Percentiles rank a stretch among this genome's conserved stretches.
Evolutionary conservation across 2,329 filamentous ascomycete genomes (phyloP).

Genomic region (Lachnellula occidentalis): DNA sequence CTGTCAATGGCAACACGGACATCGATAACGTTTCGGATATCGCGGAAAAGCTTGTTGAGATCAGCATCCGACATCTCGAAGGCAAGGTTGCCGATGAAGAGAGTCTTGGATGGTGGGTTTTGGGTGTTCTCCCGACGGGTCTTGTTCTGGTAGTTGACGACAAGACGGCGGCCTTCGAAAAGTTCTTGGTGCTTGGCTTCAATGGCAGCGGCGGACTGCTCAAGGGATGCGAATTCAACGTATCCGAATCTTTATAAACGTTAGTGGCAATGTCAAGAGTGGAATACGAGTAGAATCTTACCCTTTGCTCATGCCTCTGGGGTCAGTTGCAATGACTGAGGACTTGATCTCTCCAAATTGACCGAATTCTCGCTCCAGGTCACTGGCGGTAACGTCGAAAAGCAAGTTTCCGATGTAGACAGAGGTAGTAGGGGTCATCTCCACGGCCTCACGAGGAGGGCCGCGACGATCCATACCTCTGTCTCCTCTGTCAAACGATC

Average conservation of each 20-base stretch:
- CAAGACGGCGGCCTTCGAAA: constrained; percentile 58
- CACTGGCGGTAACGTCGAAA: constrained; percentile 58
- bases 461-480: background rate
- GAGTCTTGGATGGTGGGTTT: constrained; percentile 54
- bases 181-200: constrained; percentile 52
- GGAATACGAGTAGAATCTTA: constrained; percentile 33
- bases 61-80: constrained; percentile 82
- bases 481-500: background rate
- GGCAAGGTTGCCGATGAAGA: constrained; percentile 82
- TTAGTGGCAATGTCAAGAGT: constrained; percentile 5
- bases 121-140: constrained; percentile 12
- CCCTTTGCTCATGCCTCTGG: constrained; percentile 64
- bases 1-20: constrained; percentile 80
- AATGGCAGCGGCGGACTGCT: constrained; percentile 51
- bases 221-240: constrained; percentile 50
- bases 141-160: constrained; percentile 49
- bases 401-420: constrained; percentile 67
- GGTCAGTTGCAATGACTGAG: constrained; percentile 53
- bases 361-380: constrained; percentile 53
- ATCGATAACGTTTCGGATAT: constrained; percentile 64
- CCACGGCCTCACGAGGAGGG: background rate
- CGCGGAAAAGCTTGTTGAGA: constrained; percentile 70
- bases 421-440: constrained; percentile 7
- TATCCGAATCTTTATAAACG: constrained; percentile 54
- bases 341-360: constrained; percentile 50